These are phyloP conservation scores for Hypomontagnella monticulosa DNA, from an alignment of 495 filamentous ascomycete species.

Conservation along the genomic window DNA sequence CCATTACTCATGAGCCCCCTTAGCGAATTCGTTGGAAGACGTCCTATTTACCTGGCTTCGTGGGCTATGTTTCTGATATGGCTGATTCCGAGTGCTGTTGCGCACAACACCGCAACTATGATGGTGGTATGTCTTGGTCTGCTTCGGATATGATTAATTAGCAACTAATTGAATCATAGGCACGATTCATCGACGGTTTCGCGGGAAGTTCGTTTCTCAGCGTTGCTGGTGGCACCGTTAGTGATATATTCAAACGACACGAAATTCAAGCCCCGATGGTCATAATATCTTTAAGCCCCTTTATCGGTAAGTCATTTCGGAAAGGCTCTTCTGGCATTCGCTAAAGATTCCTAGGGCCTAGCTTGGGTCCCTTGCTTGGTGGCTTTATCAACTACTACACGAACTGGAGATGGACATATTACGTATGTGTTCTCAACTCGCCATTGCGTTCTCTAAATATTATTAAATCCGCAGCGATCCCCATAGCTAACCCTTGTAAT, in stretches of 20 bases:
- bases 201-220: slow-evolving; percentile 88
- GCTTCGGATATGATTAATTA: neutral
- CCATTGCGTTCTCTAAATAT: neutral
- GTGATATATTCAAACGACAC: slow-evolving; percentile 82
- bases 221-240: slow-evolving; percentile 91
- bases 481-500: slow-evolving; percentile 5
- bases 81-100: slow-evolving; percentile 88
- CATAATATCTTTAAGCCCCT: slow-evolving; percentile 81
- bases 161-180: slow-evolving; percentile 33
- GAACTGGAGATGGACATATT: slow-evolving; percentile 92
- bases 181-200: slow-evolving; percentile 85
- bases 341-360: slow-evolving; percentile 40
- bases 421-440: slow-evolving; percentile 54
- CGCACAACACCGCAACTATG: slow-evolving; percentile 84
- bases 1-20: slow-evolving; percentile 72
- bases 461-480: neutral
- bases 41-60: slow-evolving; percentile 82
- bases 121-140: slow-evolving; percentile 58
- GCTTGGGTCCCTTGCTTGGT: slow-evolving; percentile 65
- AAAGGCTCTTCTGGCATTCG: slow-evolving; percentile 48
- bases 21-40: slow-evolving; percentile 87
- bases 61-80: slow-evolving; percentile 85
- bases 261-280: slow-evolving; percentile 71
- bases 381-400: slow-evolving; percentile 77
- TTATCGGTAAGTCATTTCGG: slow-evolving; percentile 68